These are phyloP conservation scores for Backusella circina DNA, from an alignment of 192 early-diverging fungal genomes.

Conservation along the genomic window DNA sequence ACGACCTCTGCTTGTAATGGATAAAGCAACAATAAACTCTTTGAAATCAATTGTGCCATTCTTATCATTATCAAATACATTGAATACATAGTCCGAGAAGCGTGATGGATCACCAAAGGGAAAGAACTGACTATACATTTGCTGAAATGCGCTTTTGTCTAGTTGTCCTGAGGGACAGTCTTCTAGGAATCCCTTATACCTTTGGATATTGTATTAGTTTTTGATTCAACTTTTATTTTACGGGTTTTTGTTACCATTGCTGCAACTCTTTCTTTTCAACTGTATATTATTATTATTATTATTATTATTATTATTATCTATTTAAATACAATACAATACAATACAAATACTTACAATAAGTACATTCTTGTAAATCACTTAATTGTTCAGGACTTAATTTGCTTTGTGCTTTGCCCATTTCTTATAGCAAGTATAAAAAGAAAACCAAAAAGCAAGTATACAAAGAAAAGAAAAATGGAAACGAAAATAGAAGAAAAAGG, in stretches of 20 bases:
- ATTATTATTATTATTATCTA: neutral
- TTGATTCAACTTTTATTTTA: neutral
- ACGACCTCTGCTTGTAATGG: constrained; percentile 77
- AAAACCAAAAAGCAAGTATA: neutral
- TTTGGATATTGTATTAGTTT: constrained; percentile 17
- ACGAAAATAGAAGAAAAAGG: neutral
- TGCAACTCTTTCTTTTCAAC: constrained; percentile 93
- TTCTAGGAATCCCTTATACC: constrained; percentile 92
- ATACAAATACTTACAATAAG: constrained; percentile 77
- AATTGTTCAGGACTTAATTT: constrained; percentile 78
- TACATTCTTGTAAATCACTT: constrained; percentile 69
- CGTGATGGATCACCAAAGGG: constrained; percentile 90
- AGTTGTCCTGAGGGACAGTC: constrained; percentile 87
- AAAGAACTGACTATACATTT: constrained; percentile 95
- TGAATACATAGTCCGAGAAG: constrained; percentile 89
- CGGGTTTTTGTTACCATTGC: constrained; percentile 64
- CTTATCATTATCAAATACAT: constrained; percentile 88
- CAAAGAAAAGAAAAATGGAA: neutral
- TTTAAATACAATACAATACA: too few relatives aligned
- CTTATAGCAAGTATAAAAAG: neutral
- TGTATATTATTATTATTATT: constrained; percentile 6
- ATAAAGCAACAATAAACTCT: constrained; percentile 85
- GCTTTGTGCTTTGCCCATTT: constrained; percentile 84
- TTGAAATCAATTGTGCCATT: constrained; percentile 89
- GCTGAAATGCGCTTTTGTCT: constrained; percentile 80